phyloP scores from a whole-genome alignment of 768 basidiomycete genomes.

The Boletus patriciae region DNA sequence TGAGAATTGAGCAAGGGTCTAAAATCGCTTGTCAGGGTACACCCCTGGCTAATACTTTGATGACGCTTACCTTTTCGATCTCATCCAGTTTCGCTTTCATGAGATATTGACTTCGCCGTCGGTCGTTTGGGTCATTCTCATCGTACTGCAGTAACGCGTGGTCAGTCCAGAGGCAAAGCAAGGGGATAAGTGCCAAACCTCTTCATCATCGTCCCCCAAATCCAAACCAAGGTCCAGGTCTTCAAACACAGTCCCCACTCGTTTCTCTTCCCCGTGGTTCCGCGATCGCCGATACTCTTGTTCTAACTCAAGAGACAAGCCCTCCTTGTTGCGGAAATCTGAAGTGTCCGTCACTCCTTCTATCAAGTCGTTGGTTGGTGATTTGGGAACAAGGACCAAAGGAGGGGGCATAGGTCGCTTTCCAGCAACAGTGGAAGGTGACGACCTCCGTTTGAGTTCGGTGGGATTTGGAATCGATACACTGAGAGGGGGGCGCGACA shows the following conservation, averaged over 20 bases:
- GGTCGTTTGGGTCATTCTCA: constrained; percentile 70
- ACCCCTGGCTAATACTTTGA: not conserved
- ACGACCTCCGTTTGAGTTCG: constrained; percentile 36
- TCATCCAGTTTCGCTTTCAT: constrained; percentile 78
- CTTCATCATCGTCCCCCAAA: constrained; percentile 43
- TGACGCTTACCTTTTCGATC: constrained; percentile 61
- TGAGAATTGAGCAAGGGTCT: constrained; percentile 69
- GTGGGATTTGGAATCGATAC: constrained; percentile 45
- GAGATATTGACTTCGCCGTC: constrained; percentile 69
- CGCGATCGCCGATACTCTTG: constrained; percentile 31
- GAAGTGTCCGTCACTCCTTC: constrained; percentile 20
- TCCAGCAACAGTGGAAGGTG: constrained; percentile 32
- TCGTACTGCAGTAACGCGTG: constrained; percentile 49
- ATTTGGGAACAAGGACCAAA: constrained; percentile 47
- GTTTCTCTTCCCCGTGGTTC: constrained; percentile 43
- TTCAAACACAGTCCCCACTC: constrained; percentile 47
- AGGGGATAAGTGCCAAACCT: constrained; percentile 33
- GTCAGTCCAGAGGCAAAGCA: constrained; percentile 13
- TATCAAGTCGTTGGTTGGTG: constrained; percentile 30
- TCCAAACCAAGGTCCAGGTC: constrained; percentile 47
- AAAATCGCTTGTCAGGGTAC: constrained; percentile 14
- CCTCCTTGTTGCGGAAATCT: constrained; percentile 18
- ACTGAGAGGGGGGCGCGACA: constrained; percentile 37
- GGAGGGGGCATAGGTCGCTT: constrained; percentile 58
- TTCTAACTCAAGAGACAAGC: constrained; percentile 27